Conservation (phyloP, 2,329 filamentous ascomycete genomes). For the Monilinia fructicola region DNA sequence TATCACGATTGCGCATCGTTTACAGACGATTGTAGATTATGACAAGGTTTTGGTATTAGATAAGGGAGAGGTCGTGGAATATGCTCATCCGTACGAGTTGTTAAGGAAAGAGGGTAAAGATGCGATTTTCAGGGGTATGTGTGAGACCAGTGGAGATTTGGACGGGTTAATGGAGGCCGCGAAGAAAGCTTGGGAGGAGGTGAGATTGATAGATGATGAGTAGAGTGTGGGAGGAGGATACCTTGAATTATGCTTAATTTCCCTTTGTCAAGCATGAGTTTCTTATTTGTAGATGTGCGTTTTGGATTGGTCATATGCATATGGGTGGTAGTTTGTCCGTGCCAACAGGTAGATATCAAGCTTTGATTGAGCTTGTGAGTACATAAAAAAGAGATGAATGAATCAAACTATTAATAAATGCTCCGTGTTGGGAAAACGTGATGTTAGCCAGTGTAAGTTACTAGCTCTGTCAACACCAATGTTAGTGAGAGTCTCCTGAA, state of each 20-base stretch:
- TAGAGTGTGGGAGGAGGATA: slow-evolving; percentile 22
- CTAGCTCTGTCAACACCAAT: neutral
- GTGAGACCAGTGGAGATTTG: slow-evolving; percentile 65
- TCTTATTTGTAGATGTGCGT: slow-evolving; percentile 9
- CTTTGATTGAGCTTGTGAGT: neutral
- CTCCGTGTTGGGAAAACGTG: neutral
- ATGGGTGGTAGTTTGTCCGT: neutral
- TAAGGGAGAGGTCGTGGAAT: slow-evolving; percentile 84
- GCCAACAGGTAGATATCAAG: neutral
- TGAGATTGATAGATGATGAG: slow-evolving; percentile 44
- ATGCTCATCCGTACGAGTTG: slow-evolving; percentile 82
- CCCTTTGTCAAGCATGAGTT: neutral
- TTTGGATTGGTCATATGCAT: slow-evolving; percentile 7
- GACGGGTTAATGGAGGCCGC: slow-evolving; percentile 57
- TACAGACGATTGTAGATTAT: slow-evolving; percentile 97
- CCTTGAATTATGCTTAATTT: neutral
- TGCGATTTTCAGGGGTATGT: slow-evolving; percentile 62
- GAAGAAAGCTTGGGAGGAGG: slow-evolving; percentile 46
- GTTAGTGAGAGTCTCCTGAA: neutral
- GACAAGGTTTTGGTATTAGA: slow-evolving; percentile 96
- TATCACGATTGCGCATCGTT: slow-evolving; percentile 91
- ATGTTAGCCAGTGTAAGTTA: neutral
- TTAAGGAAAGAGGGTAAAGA: slow-evolving; percentile 61
- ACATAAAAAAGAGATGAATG: neutral
- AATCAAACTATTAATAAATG: neutral